Evolutionary conservation across 106 monocot genomes (phyloP).

Genomic region (Agapanthus africanus): DNA sequence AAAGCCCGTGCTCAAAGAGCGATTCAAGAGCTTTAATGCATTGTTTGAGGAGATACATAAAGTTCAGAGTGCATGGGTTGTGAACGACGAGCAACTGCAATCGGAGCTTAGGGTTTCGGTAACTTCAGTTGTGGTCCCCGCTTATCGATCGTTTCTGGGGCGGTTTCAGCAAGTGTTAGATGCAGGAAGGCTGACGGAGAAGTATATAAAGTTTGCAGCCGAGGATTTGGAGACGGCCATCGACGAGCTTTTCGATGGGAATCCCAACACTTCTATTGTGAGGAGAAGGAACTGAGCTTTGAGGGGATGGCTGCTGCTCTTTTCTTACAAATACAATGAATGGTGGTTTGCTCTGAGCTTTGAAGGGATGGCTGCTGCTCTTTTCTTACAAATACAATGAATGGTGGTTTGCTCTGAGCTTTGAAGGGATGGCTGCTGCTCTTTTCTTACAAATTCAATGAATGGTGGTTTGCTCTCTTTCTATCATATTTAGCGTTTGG

Average conservation of each 20-base stretch:
- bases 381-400: too few species aligned
- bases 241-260: constrained; percentile 24
- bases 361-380: background rate
- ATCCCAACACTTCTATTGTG: constrained; percentile 6
- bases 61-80: constrained; percentile 20
- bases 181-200: constrained; percentile 20
- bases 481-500: too few species aligned
- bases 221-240: constrained; percentile 16
- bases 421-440: background rate
- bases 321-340: too few species aligned
- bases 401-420: too few species aligned
- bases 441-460: too few species aligned
- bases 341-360: too few species aligned
- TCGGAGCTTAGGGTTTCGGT: constrained; percentile 24
- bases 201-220: constrained; percentile 21
- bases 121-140: constrained; percentile 12
- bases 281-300: constrained; percentile 13
- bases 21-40: constrained; percentile 28
- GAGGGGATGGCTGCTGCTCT: background rate
- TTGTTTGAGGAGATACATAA: constrained; percentile 24
- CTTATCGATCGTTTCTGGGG: constrained; percentile 19
- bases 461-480: too few species aligned
- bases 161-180: constrained; percentile 17
- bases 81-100: constrained; percentile 27
- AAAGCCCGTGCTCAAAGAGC: constrained; percentile 18